These are phyloP conservation scores for Heliamphora pulchella DNA, from an alignment of 179 eudicot genomes.

Conservation along the genomic window DNA sequence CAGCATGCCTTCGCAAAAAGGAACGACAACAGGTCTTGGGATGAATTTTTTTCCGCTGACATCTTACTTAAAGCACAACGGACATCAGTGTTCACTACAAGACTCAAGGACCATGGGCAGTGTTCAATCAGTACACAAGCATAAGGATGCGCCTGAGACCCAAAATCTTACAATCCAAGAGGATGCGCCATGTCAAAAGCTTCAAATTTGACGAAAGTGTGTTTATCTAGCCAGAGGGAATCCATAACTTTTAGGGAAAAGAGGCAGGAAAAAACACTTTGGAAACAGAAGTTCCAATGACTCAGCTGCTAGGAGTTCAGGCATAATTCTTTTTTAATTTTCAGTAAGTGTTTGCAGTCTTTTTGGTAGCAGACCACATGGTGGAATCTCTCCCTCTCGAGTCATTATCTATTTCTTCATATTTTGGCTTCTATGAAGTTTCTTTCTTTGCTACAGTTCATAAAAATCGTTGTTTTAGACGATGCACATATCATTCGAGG, in stretches of 20 bases:
- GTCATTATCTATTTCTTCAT: too few relatives aligned
- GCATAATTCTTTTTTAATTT: background rate
- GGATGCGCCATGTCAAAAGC: too few relatives aligned
- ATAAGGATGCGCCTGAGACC: background rate
- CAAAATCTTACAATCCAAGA: background rate
- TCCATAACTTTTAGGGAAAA: background rate
- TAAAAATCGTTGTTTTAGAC: too few relatives aligned
- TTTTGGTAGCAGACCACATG: conserved; percentile 4
- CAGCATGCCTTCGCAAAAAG: background rate
- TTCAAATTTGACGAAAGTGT: background rate
- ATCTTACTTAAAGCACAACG: background rate
- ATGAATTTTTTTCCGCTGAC: conserved; percentile 1
- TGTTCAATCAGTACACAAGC: background rate
- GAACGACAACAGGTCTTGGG: background rate
- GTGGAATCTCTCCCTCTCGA: background rate
- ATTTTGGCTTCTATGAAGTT: too few relatives aligned
- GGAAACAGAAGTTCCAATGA: background rate
- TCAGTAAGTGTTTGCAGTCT: background rate
- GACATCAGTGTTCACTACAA: background rate
- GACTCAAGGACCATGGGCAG: background rate
- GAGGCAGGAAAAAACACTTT: background rate
- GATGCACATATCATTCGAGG: too few relatives aligned
- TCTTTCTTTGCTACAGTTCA: too few relatives aligned
- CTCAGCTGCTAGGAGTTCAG: background rate
- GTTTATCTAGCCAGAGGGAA: background rate